Evolutionary conservation across 2,329 filamentous ascomycete species (phyloP), one percentile per base, ranked within the genome.

Genomic region (Periconia digitata): DNA sequence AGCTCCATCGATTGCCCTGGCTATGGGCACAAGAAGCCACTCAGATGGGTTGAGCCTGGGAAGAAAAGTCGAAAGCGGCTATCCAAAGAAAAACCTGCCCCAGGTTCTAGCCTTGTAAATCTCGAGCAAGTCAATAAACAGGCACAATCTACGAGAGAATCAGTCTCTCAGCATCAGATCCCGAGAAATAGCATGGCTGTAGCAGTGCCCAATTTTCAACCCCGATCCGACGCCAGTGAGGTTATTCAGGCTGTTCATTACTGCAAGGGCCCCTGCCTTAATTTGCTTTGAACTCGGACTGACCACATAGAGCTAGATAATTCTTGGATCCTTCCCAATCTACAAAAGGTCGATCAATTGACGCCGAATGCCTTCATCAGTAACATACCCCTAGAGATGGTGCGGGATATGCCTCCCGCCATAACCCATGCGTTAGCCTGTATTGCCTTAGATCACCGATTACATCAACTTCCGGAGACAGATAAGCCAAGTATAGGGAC

Each of bases 341-440:
- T 37, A n/a, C 35, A 37, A 37, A 37, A n/a, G 7, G 6, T 37
- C 35, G n/a, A 37, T n/a, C 7, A 37, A 6, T n/a, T 37, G n/a
- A n/a, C 35, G 6, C 35, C 35, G 7, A 37, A 37, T 37, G 6
- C 35, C 6, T 37, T 37, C n/a, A 6, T 37, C 35, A 37, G 7
- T 18, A 6, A 37, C 35, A 37, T 37, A 37, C 35, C 35, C 7
- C n/a, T 6, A n/a, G 35, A 37, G n/a, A 18, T n/a, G n/a, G 35
- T 37, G 17, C 7, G n/a, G 35, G 35, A 37, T 8, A 8, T 37
- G 7, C 35, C 35, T 37, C 35, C 35, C n/a, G 35, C 35, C 35
- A 37, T 37, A 37, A n/a, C 35, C 35, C 35, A 37, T 37, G 35
- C 35, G 7, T 37, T 37, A 37, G 35, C n/a, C 35, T 37, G 35